Conservation (phyloP, 2,329 filamentous ascomycete species). For the Akanthomyces uredinophilus region DNA sequence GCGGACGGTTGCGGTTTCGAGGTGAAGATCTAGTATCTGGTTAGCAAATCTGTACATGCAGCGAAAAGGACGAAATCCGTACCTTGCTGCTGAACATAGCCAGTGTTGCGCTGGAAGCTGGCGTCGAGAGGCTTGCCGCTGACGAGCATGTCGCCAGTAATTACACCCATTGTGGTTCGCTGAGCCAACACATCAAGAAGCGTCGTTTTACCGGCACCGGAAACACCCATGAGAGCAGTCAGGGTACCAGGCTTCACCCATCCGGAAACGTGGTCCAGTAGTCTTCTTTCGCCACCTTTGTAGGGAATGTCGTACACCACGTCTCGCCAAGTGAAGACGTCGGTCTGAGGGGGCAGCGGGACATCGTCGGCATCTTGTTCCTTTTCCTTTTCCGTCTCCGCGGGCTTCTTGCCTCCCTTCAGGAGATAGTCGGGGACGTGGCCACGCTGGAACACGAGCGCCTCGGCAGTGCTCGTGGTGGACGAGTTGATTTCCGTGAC, state of each 20-base stretch:
- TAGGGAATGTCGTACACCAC: slow-evolving; percentile 69
- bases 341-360: slow-evolving; percentile 35
- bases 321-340: slow-evolving; percentile 73
- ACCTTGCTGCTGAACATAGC: slow-evolving; percentile 64
- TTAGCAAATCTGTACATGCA: slow-evolving; percentile 5
- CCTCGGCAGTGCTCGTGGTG: slow-evolving; percentile 59
- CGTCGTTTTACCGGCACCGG: slow-evolving; percentile 40
- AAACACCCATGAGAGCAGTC: slow-evolving; percentile 70
- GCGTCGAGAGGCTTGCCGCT: slow-evolving; percentile 52
- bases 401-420: slow-evolving; percentile 24
- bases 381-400: slow-evolving; percentile 26
- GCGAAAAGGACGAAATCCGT: neutral
- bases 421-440: slow-evolving; percentile 41
- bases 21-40: slow-evolving; percentile 42
- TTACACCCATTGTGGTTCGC: slow-evolving; percentile 55
- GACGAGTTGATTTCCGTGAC: slow-evolving; percentile 61
- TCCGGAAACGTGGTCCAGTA: slow-evolving; percentile 75
- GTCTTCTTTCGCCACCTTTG: slow-evolving; percentile 63
- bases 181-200: slow-evolving; percentile 39
- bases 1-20: slow-evolving; percentile 50
- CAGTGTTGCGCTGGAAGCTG: slow-evolving; percentile 60
- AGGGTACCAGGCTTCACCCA: slow-evolving; percentile 88
- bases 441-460: slow-evolving; percentile 60
- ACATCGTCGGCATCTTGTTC: slow-evolving; percentile 19
- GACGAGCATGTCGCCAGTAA: slow-evolving; percentile 62